Conservation (phyloP, 176 grass and related monocot species). For the Alopecurus myosuroides region DNA sequence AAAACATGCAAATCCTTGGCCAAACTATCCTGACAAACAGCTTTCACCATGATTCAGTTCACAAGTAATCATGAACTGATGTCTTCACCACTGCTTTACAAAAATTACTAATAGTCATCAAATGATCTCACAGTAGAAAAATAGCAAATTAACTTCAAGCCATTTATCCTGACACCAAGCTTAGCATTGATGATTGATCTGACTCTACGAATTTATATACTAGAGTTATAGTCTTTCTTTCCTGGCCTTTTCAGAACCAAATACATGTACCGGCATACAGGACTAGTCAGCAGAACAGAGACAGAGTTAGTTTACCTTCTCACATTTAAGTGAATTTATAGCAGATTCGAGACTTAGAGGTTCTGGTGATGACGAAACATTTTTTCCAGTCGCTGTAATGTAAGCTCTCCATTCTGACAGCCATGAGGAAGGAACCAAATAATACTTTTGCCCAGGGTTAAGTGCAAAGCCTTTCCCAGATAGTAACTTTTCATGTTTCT, state of each 20-base stretch:
- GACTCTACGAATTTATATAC: conserved; percentile 8
- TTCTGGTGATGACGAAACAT: conserved; percentile 67
- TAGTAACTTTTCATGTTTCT: conserved; percentile 83
- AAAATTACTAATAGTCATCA: conserved; percentile 7
- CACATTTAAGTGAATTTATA: conserved; percentile 75
- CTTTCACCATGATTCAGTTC: neutral
- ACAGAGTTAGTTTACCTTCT: conserved; percentile 57
- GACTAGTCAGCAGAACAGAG: conserved; percentile 15
- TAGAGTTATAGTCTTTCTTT: neutral
- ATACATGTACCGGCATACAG: neutral
- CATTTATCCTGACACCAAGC: neutral
- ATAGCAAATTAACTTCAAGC: conserved; percentile 1
- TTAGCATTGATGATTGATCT: neutral
- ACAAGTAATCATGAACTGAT: neutral
- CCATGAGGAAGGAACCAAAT: conserved; percentile 82
- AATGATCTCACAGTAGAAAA: neutral
- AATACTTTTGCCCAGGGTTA: conserved; percentile 69
- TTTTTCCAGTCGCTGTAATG: conserved; percentile 86
- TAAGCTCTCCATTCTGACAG: conserved; percentile 88
- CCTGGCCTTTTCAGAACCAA: neutral
- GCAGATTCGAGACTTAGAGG: conserved; percentile 64
- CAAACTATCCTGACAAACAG: neutral
- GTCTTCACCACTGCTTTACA: neutral
- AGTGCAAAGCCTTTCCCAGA: conserved; percentile 69
- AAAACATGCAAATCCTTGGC: neutral